These are phyloP conservation scores for Exserohilum rostratum DNA, from an alignment of 2,329 filamentous ascomycete genomes.

Conservation along the genomic window DNA sequence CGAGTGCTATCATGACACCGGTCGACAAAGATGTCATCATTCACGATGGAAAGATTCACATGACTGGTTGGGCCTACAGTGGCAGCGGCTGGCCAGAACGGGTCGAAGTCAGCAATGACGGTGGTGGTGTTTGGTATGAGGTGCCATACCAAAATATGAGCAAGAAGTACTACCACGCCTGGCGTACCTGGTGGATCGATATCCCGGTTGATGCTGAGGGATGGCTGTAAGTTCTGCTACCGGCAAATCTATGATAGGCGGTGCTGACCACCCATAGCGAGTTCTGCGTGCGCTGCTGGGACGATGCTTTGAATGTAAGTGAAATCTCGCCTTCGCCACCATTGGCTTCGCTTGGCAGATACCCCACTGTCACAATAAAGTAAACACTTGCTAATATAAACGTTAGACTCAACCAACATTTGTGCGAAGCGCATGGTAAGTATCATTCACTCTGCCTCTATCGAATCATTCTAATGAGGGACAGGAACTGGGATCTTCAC, in stretches of 20 bases:
- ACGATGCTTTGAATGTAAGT: slow-evolving; percentile 52
- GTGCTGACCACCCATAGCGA: slow-evolving; percentile 31
- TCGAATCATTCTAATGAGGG: slow-evolving; percentile 15
- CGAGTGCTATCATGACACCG: slow-evolving; percentile 69
- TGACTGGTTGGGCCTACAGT: slow-evolving; percentile 56
- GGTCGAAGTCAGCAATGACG: slow-evolving; percentile 68
- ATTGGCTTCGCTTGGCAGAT: not conserved
- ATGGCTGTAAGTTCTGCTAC: slow-evolving; percentile 42
- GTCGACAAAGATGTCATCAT: slow-evolving; percentile 65
- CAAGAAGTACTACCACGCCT: slow-evolving; percentile 67
- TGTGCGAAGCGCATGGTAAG: slow-evolving; percentile 52
- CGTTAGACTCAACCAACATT: slow-evolving; percentile 51
- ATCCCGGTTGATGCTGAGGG: slow-evolving; percentile 62
- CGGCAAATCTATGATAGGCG: not conserved
- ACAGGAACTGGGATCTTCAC: slow-evolving; percentile 70
- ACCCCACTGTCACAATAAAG: not conserved
- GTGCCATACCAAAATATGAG: slow-evolving; percentile 66
- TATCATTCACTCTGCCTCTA: slow-evolving; percentile 4
- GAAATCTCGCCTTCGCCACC: too few species aligned
- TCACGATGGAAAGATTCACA: slow-evolving; percentile 64
- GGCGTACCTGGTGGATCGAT: slow-evolving; percentile 68
- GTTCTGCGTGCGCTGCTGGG: slow-evolving; percentile 53
- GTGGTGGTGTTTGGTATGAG: slow-evolving; percentile 68
- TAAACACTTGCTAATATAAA: slow-evolving; percentile 12
- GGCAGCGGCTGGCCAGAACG: slow-evolving; percentile 60